phyloP scores from a whole-genome alignment of 75 land plant species.

The Sequoiadendron giganteum region DNA sequence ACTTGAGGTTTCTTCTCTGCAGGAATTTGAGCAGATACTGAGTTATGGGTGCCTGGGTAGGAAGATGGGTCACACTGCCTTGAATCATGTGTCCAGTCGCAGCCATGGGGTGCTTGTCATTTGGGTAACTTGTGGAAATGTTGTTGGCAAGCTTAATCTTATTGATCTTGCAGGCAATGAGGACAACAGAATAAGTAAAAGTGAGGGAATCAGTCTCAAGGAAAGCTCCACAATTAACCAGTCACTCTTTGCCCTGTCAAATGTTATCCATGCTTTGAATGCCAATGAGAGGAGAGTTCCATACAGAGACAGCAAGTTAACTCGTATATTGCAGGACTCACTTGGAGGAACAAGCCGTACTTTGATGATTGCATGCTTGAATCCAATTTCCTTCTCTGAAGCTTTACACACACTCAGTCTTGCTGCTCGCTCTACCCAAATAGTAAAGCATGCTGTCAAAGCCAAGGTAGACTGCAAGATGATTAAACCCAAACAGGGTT shows the following conservation, averaged over 20 bases:
- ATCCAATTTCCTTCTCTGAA: slow-evolving; percentile 77
- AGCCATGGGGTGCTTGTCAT: slow-evolving; percentile 32
- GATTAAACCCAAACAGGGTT: slow-evolving; percentile 10
- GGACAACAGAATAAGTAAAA: slow-evolving; percentile 27
- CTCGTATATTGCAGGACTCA: slow-evolving; percentile 91
- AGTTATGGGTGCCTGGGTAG: slow-evolving; percentile 23
- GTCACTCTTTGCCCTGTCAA: slow-evolving; percentile 40
- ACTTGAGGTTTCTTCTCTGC: background rate
- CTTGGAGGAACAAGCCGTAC: slow-evolving; percentile 83
- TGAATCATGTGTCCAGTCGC: slow-evolving; percentile 22
- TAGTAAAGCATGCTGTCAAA: slow-evolving; percentile 48
- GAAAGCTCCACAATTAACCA: slow-evolving; percentile 35
- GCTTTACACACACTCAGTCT: slow-evolving; percentile 77
- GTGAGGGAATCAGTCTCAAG: slow-evolving; percentile 23
- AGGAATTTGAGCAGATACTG: slow-evolving; percentile 25
- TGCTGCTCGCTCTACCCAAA: slow-evolving; percentile 75
- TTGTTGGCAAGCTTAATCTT: slow-evolving; percentile 32
- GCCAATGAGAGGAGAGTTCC: slow-evolving; percentile 57
- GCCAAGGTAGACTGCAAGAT: background rate
- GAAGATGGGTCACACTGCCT: slow-evolving; percentile 14
- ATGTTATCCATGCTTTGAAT: slow-evolving; percentile 37
- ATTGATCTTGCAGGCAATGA: slow-evolving; percentile 49
- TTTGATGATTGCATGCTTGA: slow-evolving; percentile 89
- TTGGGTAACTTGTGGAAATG: slow-evolving; percentile 6
- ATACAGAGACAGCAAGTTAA: slow-evolving; percentile 90